phyloP scores from a whole-genome alignment of 1,139 yeast species.

The Lodderomyces jiufengensis region DNA sequence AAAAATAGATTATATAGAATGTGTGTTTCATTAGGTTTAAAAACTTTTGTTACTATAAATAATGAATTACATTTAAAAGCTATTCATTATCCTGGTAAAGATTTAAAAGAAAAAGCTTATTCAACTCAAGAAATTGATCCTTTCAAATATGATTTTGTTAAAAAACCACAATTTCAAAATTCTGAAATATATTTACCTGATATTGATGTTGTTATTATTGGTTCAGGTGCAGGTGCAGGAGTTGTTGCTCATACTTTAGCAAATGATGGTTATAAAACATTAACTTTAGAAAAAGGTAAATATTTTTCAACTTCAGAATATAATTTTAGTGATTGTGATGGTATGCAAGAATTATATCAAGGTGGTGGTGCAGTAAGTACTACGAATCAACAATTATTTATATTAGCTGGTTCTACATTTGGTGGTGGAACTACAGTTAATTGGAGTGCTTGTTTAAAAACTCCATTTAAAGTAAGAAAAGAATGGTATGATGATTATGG shows the following conservation, averaged over 20 bases:
- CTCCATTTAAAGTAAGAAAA: constrained; percentile 52
- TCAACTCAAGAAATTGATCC: constrained; percentile 26
- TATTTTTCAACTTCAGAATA: constrained; percentile 39
- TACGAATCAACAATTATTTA: constrained; percentile 32
- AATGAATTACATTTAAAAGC: constrained; percentile 35
- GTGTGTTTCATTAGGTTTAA: constrained; percentile 22
- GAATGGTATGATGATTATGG: constrained; percentile 54
- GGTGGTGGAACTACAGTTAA: constrained; percentile 64
- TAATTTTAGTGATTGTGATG: constrained; percentile 37
- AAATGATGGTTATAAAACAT: constrained; percentile 40
- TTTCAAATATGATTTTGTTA: constrained; percentile 30
- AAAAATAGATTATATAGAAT: constrained; percentile 30
- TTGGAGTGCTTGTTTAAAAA: constrained; percentile 57
- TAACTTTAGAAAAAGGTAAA: constrained; percentile 54
- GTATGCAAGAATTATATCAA: constrained; percentile 40
- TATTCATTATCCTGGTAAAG: constrained; percentile 34
- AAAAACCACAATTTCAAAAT: constrained; percentile 29
- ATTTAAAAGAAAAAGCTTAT: constrained; percentile 26
- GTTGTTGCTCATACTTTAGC: constrained; percentile 52
- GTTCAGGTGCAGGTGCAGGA: constrained; percentile 60
- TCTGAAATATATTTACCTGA: constrained; percentile 35
- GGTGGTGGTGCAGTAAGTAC: constrained; percentile 33
- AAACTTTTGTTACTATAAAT: constrained; percentile 22
- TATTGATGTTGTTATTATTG: constrained; percentile 47
- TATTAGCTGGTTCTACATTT: constrained; percentile 54